phyloP scores from a whole-genome alignment of 208 protist species.

The Trypanosoma conorhini region DNA sequence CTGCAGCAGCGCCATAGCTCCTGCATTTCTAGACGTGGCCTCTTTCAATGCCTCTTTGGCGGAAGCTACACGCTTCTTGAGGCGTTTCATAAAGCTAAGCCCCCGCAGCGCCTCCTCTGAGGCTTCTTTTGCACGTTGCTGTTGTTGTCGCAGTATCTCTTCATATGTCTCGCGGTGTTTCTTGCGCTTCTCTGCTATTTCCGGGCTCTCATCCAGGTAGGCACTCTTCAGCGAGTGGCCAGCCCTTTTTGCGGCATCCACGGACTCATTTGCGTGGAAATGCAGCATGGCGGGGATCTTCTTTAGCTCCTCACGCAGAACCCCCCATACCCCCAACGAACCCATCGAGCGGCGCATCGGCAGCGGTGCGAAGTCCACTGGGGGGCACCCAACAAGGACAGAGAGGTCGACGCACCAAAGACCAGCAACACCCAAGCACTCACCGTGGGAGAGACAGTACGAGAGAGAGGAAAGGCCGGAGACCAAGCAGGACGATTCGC shows the following conservation, averaged over 20 bases:
- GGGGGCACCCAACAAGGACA: not conserved
- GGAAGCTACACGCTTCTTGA: conserved; percentile 32
- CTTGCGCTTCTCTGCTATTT: conserved; percentile 40
- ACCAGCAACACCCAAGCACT: not conserved
- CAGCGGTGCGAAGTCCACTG: not conserved
- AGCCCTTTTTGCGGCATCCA: conserved; percentile 38
- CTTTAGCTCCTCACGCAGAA: conserved; percentile 43
- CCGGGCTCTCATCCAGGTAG: conserved; percentile 36
- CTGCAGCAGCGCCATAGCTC: conserved; percentile 75
- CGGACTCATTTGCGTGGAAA: conserved; percentile 33
- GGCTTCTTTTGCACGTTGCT: conserved; percentile 1
- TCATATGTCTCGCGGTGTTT: conserved; percentile 70
- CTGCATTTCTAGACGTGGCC: conserved; percentile 59
- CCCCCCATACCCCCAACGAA: conserved; percentile 36
- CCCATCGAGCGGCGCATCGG: conserved; percentile 29
- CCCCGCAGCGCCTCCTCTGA: conserved; percentile 21
- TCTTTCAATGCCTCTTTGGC: conserved; percentile 35
- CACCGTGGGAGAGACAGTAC: not conserved
- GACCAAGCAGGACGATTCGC: not conserved
- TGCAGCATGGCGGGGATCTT: conserved; percentile 50
- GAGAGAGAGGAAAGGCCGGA: not conserved
- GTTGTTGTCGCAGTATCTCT: conserved; percentile 39
- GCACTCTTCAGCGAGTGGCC: conserved; percentile 54
- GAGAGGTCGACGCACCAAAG: not conserved
- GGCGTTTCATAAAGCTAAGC: conserved; percentile 26